Base-by-base conservation (phyloP, 345 rosid genomes). In the Lepidium aucheri region DNA sequence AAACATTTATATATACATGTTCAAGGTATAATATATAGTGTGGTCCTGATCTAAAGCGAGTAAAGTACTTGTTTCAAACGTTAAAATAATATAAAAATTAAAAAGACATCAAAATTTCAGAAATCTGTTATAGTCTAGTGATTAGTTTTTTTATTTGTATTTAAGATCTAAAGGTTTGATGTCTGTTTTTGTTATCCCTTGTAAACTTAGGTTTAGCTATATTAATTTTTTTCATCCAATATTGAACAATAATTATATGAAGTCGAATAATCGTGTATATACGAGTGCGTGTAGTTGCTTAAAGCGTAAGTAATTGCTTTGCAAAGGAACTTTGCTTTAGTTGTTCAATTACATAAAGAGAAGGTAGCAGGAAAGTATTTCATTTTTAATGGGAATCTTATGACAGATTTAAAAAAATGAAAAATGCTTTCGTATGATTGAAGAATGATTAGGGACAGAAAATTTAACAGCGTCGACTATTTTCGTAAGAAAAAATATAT, bases 241-340 rank as follows among this genome's bases (percentile, higher is more conserved):
- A 14, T 13, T 20, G 9, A n/a, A 63, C 2, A 63, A 17, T 34
- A 55, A 8, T 16, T 43, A 24, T 18, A 54, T 8, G 15, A 28
- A 6, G 32, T 7, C 26, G 54, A 30, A 62, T 36, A 53, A 53
- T 47, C 24, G 38, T 60, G 32, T 41, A 65, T 33, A 51, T 50
- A 41, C 62, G 61, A 59, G 71, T 72, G 70, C 60, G 54, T 32
- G 56, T 65, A 59, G 67, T 73, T 58, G 67, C 76, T 73, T 73
- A 51, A 52, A 43, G 67, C 55, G 67, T 65, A 73, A 73, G 72
- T 50, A 34, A 24, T 10, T 43, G 62, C 55, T 56, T 72, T 73
- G 1, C 8, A 58, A 30, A 9, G 72, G 56, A 57, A 57, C 71
- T 50, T 65, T 50, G 71, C 67, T 65, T 73, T 51, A 65, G 72